Conservation (phyloP, 768 basidiomycete species). For the Kwoniella europaea region DNA sequence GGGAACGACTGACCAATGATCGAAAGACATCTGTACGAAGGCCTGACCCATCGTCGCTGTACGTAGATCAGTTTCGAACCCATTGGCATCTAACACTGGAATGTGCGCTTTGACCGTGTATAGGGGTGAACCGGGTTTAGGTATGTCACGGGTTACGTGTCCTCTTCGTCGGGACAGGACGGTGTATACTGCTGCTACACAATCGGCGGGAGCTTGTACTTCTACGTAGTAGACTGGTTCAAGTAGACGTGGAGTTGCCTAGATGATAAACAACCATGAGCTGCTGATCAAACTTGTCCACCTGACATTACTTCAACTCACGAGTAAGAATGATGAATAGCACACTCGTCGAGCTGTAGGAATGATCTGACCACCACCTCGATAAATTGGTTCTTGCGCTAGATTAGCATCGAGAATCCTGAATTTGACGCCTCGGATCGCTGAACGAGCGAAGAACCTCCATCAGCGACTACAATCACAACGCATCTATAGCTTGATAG, state of each 20-base stretch:
- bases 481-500: background rate
- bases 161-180: conserved; percentile 97
- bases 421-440: conserved; percentile 99
- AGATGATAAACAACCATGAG: conserved; percentile 1
- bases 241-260: conserved; percentile 94
- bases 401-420: conserved; percentile 88
- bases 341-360: conserved; percentile 98
- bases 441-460: conserved; percentile 60
- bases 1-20: conserved; percentile 99
- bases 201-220: conserved; percentile 98
- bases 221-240: conserved; percentile 99
- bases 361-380: conserved; percentile 97
- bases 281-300: background rate
- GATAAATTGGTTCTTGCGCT: conserved; percentile 94
- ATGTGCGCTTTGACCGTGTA: conserved; percentile 99
- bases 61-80: conserved; percentile 96
- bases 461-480: conserved; percentile 8
- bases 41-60: conserved; percentile 99
- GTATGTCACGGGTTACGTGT: conserved; percentile 98
- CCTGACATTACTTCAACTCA: conserved; percentile 59
- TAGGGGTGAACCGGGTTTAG: conserved; percentile 95
- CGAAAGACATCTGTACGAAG: conserved; percentile 96
- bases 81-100: conserved; percentile 97
- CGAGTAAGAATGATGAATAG: conserved; percentile 98
- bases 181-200: conserved; percentile 97